Percentiles rank a stretch among this genome's conserved stretches.
These are phyloP conservation scores for Aphanomyces euteiches DNA, from an alignment of 352 stramenopile species.

Conservation along the genomic window DNA sequence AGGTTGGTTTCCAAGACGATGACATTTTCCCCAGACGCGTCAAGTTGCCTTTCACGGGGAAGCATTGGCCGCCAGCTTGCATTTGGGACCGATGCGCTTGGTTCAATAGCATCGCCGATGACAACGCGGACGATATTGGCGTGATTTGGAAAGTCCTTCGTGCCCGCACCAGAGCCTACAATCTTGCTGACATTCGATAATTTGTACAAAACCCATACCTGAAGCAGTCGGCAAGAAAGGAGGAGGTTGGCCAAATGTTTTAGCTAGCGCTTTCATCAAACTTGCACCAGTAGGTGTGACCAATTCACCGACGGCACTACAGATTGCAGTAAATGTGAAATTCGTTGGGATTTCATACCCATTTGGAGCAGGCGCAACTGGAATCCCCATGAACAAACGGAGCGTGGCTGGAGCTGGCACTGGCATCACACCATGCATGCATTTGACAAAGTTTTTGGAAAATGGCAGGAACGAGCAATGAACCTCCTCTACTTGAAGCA, in stretches of 20 bases:
- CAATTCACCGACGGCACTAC: slow-evolving; percentile 84
- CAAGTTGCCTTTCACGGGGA: slow-evolving; percentile 46
- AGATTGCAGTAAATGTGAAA: not conserved
- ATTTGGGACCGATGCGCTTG: not conserved
- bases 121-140: slow-evolving; percentile 89
- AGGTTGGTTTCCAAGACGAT: slow-evolving; percentile 86
- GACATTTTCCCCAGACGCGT: slow-evolving; percentile 67
- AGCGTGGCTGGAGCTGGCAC: slow-evolving; percentile 94
- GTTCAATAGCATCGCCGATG: slow-evolving; percentile 43
- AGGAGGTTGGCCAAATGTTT: slow-evolving; percentile 67
- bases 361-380: slow-evolving; percentile 87
- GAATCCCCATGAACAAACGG: slow-evolving; percentile 91
- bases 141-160: slow-evolving; percentile 85
- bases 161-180: slow-evolving; percentile 61
- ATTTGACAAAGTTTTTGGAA: slow-evolving; percentile 92
- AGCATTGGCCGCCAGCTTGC: slow-evolving; percentile 22
- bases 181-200: not conserved
- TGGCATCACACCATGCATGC: slow-evolving; percentile 92
- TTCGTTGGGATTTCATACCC: slow-evolving; percentile 39
- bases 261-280: slow-evolving; percentile 87
- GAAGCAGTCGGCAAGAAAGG: slow-evolving; percentile 71
- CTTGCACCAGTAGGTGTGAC: slow-evolving; percentile 95
- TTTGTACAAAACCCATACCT: slow-evolving; percentile 30
- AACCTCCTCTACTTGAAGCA: slow-evolving; percentile 87
- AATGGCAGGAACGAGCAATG: slow-evolving; percentile 81